Evolutionary conservation across 345 rosid species (phyloP).

Genomic region (Citropsis articulata): DNA sequence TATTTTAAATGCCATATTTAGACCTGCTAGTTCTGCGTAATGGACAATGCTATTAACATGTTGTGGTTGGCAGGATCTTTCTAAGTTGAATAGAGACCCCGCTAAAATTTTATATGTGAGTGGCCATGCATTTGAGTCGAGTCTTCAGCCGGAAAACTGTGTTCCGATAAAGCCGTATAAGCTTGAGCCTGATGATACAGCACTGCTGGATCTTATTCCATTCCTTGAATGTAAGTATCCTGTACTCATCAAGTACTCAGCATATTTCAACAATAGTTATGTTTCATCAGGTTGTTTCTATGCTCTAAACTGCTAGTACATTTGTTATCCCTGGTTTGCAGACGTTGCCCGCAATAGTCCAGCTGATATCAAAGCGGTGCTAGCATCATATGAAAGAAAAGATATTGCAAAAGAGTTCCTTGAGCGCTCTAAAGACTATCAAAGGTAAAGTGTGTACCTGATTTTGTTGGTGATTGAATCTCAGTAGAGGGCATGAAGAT

Average conservation of each 20-base stretch:
- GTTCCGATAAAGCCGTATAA: slow-evolving; percentile 79
- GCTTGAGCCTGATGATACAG: slow-evolving; percentile 77
- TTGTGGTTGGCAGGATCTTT: slow-evolving; percentile 68
- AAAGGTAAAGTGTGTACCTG: slow-evolving; percentile 37
- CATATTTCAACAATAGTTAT: background rate
- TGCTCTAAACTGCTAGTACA: background rate
- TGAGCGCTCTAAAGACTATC: slow-evolving; percentile 79
- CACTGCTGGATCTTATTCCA: slow-evolving; percentile 92
- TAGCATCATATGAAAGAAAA: slow-evolving; percentile 68
- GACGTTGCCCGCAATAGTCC: slow-evolving; percentile 87
- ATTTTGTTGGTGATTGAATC: background rate
- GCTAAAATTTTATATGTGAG: slow-evolving; percentile 75
- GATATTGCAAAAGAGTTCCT: slow-evolving; percentile 84
- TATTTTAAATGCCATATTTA: background rate
- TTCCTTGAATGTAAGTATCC: slow-evolving; percentile 83
- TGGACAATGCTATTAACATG: slow-evolving; percentile 5
- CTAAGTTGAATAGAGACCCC: slow-evolving; percentile 96
- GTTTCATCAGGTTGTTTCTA: background rate
- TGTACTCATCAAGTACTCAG: background rate
- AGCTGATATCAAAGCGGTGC: slow-evolving; percentile 72
- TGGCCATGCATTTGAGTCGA: slow-evolving; percentile 69
- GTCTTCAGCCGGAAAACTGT: slow-evolving; percentile 90
- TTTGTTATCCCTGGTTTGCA: slow-evolving; percentile 24
- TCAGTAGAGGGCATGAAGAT: background rate
- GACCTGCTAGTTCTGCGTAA: background rate